Percentiles rank a stretch among this genome's conserved stretches.
These are phyloP conservation scores for Tetrapyrgos nigripes DNA, from an alignment of 1,284 basidiomycete species.

Conservation along the genomic window DNA sequence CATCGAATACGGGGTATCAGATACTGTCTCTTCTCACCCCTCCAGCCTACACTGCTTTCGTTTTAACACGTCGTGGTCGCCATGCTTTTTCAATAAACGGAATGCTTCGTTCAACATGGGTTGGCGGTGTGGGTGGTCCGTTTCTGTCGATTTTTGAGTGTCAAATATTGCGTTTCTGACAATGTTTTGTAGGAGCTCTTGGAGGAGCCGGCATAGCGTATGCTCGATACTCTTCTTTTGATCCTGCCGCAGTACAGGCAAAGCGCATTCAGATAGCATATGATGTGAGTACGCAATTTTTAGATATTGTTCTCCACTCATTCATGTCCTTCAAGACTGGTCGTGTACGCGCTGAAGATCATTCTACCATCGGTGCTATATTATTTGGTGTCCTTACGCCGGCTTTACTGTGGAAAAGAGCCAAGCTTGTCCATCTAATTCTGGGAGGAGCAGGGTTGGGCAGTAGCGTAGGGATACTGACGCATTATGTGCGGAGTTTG, in stretches of 20 bases:
- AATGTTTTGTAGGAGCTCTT: constrained; percentile 33
- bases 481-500: constrained; percentile 54
- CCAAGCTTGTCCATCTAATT: constrained; percentile 59
- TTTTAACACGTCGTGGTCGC: constrained; percentile 59
- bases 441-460: constrained; percentile 74
- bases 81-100: constrained; percentile 61
- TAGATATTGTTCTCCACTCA: background rate
- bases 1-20: constrained; percentile 71
- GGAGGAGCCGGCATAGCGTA: constrained; percentile 42
- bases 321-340: constrained; percentile 47
- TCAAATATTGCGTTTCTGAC: background rate
- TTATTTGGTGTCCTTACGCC: constrained; percentile 67
- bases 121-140: constrained; percentile 64
- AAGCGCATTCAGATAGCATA: constrained; percentile 52
- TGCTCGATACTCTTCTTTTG: constrained; percentile 42
- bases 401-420: constrained; percentile 72
- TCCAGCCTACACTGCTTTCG: constrained; percentile 59
- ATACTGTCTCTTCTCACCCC: constrained; percentile 64
- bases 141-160: background rate
- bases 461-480: constrained; percentile 61
- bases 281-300: constrained; percentile 50
- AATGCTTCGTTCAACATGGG: constrained; percentile 71
- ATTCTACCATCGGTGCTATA: constrained; percentile 71
- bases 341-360: constrained; percentile 67
- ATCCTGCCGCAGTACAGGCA: constrained; percentile 37